Conservation (phyloP, 2,329 filamentous ascomycete genomes). For the Neocucurbitaria cava region DNA sequence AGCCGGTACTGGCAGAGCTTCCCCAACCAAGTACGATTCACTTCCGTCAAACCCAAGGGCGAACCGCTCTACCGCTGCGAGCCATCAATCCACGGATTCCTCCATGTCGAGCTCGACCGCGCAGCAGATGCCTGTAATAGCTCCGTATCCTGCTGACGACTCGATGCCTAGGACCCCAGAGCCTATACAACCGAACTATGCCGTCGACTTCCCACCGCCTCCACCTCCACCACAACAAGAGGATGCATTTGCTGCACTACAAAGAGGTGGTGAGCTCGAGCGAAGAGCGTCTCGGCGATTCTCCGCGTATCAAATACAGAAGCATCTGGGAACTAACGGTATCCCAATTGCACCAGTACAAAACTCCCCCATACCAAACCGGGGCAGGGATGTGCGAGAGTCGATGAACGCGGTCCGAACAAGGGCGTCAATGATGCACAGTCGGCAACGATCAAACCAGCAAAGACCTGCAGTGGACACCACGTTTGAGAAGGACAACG, state of each 20-base stretch:
- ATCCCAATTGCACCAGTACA: constrained; percentile 82
- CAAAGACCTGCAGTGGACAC: constrained; percentile 62
- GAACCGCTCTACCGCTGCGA: constrained; percentile 42
- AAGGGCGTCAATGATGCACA: constrained; percentile 62
- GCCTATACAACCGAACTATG: constrained; percentile 49
- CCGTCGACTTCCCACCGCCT: constrained; percentile 71
- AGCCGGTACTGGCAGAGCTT: constrained; percentile 51
- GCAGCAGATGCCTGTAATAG: constrained; percentile 77
- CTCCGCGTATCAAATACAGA: constrained; percentile 95
- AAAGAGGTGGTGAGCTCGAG: constrained; percentile 91
- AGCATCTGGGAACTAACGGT: constrained; percentile 85
- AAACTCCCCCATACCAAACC: constrained; percentile 82
- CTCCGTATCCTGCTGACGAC: constrained; percentile 73
- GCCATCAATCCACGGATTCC: constrained; percentile 55
- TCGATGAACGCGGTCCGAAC: constrained; percentile 77
- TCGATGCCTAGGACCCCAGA: constrained; percentile 52
- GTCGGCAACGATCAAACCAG: constrained; percentile 57
- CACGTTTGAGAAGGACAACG: constrained; percentile 63
- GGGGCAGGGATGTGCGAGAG: constrained; percentile 82
- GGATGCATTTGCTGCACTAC: constrained; percentile 88
- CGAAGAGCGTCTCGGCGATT: constrained; percentile 91
- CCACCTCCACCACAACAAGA: constrained; percentile 83
- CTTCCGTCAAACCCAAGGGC: constrained; percentile 43
- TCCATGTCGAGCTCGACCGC: constrained; percentile 76
- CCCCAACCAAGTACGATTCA: constrained; percentile 52